Evolutionary conservation across 2,329 filamentous ascomycete species (phyloP).

Genomic region (Coniosporium tulheliwenetii): DNA sequence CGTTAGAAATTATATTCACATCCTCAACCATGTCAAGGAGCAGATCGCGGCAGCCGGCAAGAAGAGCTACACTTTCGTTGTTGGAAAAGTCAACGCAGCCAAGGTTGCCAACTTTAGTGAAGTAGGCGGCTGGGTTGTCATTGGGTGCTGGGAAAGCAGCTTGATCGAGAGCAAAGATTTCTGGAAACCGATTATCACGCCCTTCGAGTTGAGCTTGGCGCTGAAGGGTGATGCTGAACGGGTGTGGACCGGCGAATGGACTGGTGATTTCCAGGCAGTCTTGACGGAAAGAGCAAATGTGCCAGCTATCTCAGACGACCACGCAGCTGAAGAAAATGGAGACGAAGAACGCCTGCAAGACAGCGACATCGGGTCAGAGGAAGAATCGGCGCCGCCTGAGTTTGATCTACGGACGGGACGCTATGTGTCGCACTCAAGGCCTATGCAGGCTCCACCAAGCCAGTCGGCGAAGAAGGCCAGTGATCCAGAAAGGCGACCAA

Average conservation of each 20-base stretch:
- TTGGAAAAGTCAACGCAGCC: conserved; percentile 88
- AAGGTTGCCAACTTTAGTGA: conserved; percentile 96
- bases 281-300: conserved; percentile 22
- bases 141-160: conserved; percentile 96
- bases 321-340: conserved; percentile 7
- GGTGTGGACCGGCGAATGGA: conserved; percentile 80
- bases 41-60: conserved; percentile 70
- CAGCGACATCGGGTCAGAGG: conserved; percentile 55
- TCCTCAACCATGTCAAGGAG: conserved; percentile 56
- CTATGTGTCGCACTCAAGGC: conserved; percentile 63
- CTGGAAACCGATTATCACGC: conserved; percentile 82
- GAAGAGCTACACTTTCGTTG: conserved; percentile 91
- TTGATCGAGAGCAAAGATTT: conserved; percentile 80
- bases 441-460: conserved; percentile 37
- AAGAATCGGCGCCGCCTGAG: conserved; percentile 57
- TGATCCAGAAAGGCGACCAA: neutral
- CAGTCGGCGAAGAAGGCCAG: conserved; percentile 17
- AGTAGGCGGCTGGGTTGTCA: conserved; percentile 90
- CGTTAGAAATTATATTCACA: conserved; percentile 75
- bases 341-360: conserved; percentile 29
- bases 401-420: conserved; percentile 83
- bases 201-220: conserved; percentile 75
- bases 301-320: conserved; percentile 3
- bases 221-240: conserved; percentile 60
- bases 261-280: conserved; percentile 65